Base-by-base conservation (phyloP, 768 basidiomycete genomes). In the Daedaleopsis nitida region DNA sequence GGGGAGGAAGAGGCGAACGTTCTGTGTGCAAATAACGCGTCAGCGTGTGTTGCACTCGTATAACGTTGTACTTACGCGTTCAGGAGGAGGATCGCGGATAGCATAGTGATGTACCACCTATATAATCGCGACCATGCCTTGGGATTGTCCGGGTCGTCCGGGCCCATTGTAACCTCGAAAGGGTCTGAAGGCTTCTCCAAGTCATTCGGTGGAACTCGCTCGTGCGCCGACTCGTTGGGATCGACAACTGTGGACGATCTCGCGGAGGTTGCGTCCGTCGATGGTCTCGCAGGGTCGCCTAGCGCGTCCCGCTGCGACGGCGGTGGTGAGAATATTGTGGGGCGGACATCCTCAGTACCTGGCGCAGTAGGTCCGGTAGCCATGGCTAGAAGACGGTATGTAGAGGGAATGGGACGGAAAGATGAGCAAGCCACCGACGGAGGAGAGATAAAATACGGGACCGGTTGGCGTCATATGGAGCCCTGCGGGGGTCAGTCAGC, bases 1-100 rank as follows among this genome's bases (percentile, higher is more conserved):
- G 86, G 84, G 0, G 83, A 82, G 17, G 86, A 81, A 63, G 85
- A 86, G 16, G 87, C 80, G 68, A 86, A 88, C 1, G 86, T 87
- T 23, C 86, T 87, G 62, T 5, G 17, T 17, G 24, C 23, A 14
- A 23, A 11, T 8, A n/a, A 23, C 17, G 19, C 21, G 21, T 10
- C n/a, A 39, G 49, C 19, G 84, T 69, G 52, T n/a, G 42, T 17
- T 24, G 32, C 39, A 14, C 24, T 1, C 24, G 48, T 48, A 23
- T 35, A 62, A 16, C 21, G 37, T 49, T 11, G 24, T 24, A 73
- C 79, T 35, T 63, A 88, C 80, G 69, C 69, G 32, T 73, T 73
- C 39, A 73, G 51, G 6, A 66, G 68, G 13, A 73, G 62, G 23
- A 70, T 19, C 9, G 68, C 66, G 6, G 60, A 62, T 8, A 71